A percentile compares a stretch with the other conserved stretches of the same genome.
Evolutionary conservation across 2,329 filamentous ascomycete species (phyloP).

Genomic region (Emmonsiellopsis sp.): DNA sequence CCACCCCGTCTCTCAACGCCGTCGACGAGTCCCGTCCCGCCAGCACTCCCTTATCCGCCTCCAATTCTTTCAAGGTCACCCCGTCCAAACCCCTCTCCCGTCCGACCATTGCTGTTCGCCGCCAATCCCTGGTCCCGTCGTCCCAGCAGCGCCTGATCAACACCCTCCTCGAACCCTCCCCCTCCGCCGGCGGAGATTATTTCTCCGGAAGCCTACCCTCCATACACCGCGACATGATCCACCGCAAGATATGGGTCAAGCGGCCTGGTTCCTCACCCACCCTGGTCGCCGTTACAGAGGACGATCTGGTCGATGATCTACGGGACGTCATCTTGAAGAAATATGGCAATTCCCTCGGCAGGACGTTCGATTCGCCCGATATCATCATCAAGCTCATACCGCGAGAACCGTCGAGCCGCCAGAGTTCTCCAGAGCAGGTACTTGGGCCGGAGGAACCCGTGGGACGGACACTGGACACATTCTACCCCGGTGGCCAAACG

Average conservation of each 20-base stretch:
- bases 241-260: constrained; percentile 87
- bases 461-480: constrained; percentile 64
- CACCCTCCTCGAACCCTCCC: constrained; percentile 22
- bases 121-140: constrained; percentile 31
- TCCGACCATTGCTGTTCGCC: constrained; percentile 22
- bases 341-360: constrained; percentile 86
- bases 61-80: not conserved
- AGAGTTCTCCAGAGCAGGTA: constrained; percentile 50
- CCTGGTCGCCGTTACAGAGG: constrained; percentile 71
- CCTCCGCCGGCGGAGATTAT: constrained; percentile 14
- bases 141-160: constrained; percentile 30
- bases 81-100: not conserved
- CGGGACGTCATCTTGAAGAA: constrained; percentile 86
- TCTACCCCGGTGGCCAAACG: constrained; percentile 77
- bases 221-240: constrained; percentile 25
- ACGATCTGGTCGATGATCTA: constrained; percentile 89
- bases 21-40: constrained; percentile 18
- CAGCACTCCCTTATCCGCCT: not conserved
- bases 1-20: constrained; percentile 18
- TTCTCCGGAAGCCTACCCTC: constrained; percentile 12
- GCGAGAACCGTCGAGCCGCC: constrained; percentile 46
- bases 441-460: constrained; percentile 83
- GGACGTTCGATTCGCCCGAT: constrained; percentile 83
- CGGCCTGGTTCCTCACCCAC: constrained; percentile 78
- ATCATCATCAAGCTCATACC: constrained; percentile 67